Base-by-base conservation (phyloP, 306 rosid genomes). In the Oxytropis ochrocephala region DNA sequence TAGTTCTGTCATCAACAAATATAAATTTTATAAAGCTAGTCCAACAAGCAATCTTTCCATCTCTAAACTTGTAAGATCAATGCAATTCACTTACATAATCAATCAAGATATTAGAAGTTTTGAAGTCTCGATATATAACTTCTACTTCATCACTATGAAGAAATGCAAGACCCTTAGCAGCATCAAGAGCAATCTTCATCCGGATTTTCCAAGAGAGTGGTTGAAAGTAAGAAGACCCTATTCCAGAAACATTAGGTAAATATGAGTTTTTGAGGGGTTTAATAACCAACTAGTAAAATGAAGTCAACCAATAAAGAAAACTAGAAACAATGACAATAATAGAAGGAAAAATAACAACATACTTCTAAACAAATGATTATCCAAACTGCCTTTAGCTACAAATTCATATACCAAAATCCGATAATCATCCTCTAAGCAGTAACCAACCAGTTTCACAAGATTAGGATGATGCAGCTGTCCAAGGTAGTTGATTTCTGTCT, bases 371-470 rank as follows among this genome's bases (percentile, higher is more conserved):
- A 93, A 70, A 76, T 86, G 96, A 63, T 93, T 88, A 55, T 93
- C 96, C 82, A 93, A 84, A 78, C 96, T 93, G 1, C 96, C 86
- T 5, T 87, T 88, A 5, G 86, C 63, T 83, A 90, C 71, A 78
- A 82, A 93, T 61, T 93, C 98, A 67, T 93, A 90, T 8, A 86
- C 90, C 53, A 91, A 75, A 70, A 91, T 87, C 67, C 92, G 84
- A 51, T 89, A 91, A 27, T 91, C 97, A 76, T 89, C 93, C 81
- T 93, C 98, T 54, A 88, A 77, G 88, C 93, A 83, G 78, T 88
- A 93, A 65, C 98, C 97, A 14, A 89, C 57, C 85, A 91, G 78
- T 82, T 79, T 89, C 78, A 89, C 97, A 64, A 91, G 97, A 80
- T 92, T 89, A 43, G 93, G 90, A 71, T 92, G 97, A 16, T 75